phyloP scores from a whole-genome alignment of 768 basidiomycete genomes.

The Leccinum truebloodii region DNA sequence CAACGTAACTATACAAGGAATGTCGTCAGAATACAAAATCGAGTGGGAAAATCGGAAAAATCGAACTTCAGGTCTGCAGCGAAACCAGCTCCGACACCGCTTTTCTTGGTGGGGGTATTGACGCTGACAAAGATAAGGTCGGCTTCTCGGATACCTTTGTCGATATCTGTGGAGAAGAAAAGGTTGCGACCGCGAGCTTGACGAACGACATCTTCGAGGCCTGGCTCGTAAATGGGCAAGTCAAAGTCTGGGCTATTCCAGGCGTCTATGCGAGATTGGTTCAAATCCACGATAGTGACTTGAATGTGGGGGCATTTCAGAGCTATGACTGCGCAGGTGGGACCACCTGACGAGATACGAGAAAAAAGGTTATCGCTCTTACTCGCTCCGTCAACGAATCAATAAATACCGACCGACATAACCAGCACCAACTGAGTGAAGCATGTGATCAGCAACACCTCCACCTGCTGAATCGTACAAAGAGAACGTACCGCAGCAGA shows the following conservation, averaged over 20 bases:
- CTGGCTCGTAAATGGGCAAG: slow-evolving; percentile 97
- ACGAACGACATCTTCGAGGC: slow-evolving; percentile 88
- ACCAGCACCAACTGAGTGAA: slow-evolving; percentile 72
- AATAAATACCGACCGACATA: slow-evolving; percentile 76
- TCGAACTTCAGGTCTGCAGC: slow-evolving; percentile 97
- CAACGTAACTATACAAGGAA: slow-evolving; percentile 74
- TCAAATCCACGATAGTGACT: slow-evolving; percentile 98
- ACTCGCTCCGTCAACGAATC: slow-evolving; percentile 1
- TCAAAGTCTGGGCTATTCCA: slow-evolving; percentile 89
- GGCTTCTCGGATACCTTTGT: slow-evolving; percentile 89
- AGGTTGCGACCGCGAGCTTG: slow-evolving; percentile 90
- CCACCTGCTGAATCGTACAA: neutral
- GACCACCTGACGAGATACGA: slow-evolving; percentile 63
- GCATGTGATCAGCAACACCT: slow-evolving; percentile 11
- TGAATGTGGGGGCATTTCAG: slow-evolving; percentile 89
- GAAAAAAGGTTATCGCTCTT: slow-evolving; percentile 13
- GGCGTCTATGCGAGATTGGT: slow-evolving; percentile 90
- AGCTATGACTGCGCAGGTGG: slow-evolving; percentile 94
- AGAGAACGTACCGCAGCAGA: slow-evolving; percentile 79
- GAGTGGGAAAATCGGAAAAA: slow-evolving; percentile 8
- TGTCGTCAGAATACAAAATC: slow-evolving; percentile 9
- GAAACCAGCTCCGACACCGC: slow-evolving; percentile 95
- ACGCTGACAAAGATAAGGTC: slow-evolving; percentile 98
- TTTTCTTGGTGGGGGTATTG: slow-evolving; percentile 99
- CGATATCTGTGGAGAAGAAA: slow-evolving; percentile 95